Base-by-base conservation (phyloP, 306 rosid genomes). In the Rosa lucieae region DNA sequence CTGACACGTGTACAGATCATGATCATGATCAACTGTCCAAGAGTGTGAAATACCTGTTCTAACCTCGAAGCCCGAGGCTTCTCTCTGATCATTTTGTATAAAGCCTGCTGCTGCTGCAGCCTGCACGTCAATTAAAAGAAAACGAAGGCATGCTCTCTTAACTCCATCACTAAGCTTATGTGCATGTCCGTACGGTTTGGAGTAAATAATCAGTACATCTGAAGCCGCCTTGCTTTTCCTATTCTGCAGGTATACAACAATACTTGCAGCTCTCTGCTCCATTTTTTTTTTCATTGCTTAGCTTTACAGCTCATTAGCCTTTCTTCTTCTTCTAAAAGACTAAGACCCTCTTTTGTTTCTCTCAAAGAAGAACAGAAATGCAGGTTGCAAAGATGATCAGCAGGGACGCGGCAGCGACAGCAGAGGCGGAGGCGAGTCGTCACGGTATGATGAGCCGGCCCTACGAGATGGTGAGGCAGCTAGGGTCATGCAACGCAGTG, bases 401-500 rank as follows among this genome's bases (percentile, higher is more conserved):
- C 10, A 65, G 44, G 9, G 72, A 20, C 72, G 23, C 48, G 6
- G 72, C 23, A 11, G 67, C 67, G 32, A 17, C 63, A 17, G 3
- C 29, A 13, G 26, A 39, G 15, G 32, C 49, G 21, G 46, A 35
- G 12, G n/a, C 70, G 70, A 65, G 46, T 4, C 20, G 2, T 26
- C 11, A 20, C 12, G 63, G 58, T 3, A 56, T 56, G 12, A 56
- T n/a, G 32, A 46, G 35, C 12, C 80, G 49, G 18, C 82, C 89
- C 2, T 86, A 78, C 26, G 90, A 89, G 83, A 78, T 75, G 72
- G 86, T 93, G 61, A 70, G 84, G 6, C 82, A 82, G 42, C 81
- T 93, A 2, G 91, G 90, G 0, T 82, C 88, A 18, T 80, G 86
- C 84, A 90, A 89, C 77, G 85, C 93, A 8, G 98, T 93, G 26